These are phyloP conservation scores for Oryza glaberrima DNA, from an alignment of 176 grass and related monocot genomes.

Conservation along the genomic window DNA sequence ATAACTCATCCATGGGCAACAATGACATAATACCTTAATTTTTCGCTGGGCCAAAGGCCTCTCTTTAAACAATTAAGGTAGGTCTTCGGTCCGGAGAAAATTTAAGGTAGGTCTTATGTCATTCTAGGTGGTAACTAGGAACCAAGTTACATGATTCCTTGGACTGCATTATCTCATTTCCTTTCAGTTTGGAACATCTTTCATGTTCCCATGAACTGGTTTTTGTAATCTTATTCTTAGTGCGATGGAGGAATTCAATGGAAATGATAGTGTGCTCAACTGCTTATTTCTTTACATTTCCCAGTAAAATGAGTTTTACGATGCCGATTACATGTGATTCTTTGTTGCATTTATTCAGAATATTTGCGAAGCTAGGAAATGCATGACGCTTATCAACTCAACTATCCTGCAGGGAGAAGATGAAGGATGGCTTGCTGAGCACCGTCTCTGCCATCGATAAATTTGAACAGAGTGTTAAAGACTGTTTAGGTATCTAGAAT, in stretches of 20 bases:
- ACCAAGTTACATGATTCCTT: background rate
- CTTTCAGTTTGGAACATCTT: background rate
- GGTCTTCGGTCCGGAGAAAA: no score
- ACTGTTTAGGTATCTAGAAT: constrained; percentile 74
- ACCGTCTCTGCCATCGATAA: constrained; percentile 71
- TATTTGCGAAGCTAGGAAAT: constrained; percentile 25
- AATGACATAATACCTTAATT: no score
- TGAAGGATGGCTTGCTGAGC: constrained; percentile 72
- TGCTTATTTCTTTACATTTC: background rate
- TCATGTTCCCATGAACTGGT: background rate
- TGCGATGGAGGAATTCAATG: background rate
- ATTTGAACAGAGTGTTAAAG: constrained; percentile 76
- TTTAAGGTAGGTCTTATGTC: background rate
- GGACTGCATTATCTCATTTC: background rate
- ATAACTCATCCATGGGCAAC: background rate
- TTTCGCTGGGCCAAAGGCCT: no score
- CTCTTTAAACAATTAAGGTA: background rate
- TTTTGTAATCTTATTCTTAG: background rate
- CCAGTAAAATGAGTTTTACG: background rate
- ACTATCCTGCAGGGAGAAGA: constrained; percentile 67
- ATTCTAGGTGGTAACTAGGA: background rate
- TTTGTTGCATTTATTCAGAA: background rate
- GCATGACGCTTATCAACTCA: constrained; percentile 15
- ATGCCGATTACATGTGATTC: constrained; percentile 1
- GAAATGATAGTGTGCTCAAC: background rate